These are phyloP conservation scores for Boletus sp. DNA, from an alignment of 768 basidiomycete species.

Conservation along the genomic window DNA sequence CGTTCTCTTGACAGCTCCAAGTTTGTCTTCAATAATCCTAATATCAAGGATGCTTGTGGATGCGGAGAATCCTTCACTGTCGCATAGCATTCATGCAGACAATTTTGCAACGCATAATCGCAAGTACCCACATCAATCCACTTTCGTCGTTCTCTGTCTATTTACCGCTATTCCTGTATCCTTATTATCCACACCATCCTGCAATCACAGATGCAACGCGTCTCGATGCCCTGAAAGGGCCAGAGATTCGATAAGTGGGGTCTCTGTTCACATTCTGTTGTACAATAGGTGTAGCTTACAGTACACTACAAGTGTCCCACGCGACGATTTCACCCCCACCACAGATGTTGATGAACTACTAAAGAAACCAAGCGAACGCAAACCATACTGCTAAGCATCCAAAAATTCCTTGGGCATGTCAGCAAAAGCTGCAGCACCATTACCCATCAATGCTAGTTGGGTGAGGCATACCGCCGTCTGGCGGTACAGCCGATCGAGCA, in stretches of 20 bases:
- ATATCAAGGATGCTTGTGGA: slow-evolving; percentile 92
- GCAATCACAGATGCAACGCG: slow-evolving; percentile 8
- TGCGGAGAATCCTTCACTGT: slow-evolving; percentile 92
- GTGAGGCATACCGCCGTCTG: slow-evolving; percentile 66
- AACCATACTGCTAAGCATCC: slow-evolving; percentile 35
- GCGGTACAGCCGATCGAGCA: slow-evolving; percentile 75
- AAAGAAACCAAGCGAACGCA: neutral
- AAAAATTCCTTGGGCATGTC: slow-evolving; percentile 77
- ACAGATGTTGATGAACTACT: neutral
- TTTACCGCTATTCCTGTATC: slow-evolving; percentile 26
- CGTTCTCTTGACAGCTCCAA: slow-evolving; percentile 52
- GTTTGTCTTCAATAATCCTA: slow-evolving; percentile 86
- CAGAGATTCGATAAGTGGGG: slow-evolving; percentile 10
- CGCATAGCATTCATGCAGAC: slow-evolving; percentile 15
- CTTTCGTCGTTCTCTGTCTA: neutral
- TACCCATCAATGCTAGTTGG: slow-evolving; percentile 71
- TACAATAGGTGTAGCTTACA: slow-evolving; percentile 12
- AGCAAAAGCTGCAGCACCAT: slow-evolving; percentile 77
- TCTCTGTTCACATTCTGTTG: slow-evolving; percentile 5
- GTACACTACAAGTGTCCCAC: slow-evolving; percentile 16
- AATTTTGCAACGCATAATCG: slow-evolving; percentile 4
- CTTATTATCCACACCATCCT: slow-evolving; percentile 22
- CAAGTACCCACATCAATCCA: slow-evolving; percentile 12
- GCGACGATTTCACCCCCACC: neutral
- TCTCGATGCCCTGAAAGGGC: neutral